A percentile compares a stretch with the other conserved stretches of the same genome.
These are phyloP conservation scores for Tremella fuciformis DNA, from an alignment of 768 basidiomycete genomes.

Conservation along the genomic window DNA sequence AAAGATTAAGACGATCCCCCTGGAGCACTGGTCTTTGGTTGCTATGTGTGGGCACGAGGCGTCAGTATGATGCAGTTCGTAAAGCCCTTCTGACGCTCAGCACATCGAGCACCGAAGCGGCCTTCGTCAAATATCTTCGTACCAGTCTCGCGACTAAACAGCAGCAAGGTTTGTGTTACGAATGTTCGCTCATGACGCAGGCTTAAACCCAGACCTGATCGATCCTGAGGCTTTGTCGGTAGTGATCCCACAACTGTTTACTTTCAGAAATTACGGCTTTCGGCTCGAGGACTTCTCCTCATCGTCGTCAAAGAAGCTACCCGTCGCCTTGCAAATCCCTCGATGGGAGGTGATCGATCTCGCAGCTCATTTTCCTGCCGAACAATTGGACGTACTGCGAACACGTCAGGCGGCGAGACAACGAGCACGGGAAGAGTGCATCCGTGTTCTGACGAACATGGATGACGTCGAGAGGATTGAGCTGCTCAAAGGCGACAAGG, in stretches of 20 bases:
- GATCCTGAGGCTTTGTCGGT: conserved; percentile 15
- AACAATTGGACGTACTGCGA: conserved; percentile 14
- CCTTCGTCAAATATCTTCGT: conserved; percentile 30
- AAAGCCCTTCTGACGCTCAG: conserved; percentile 11
- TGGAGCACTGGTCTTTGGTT: conserved; percentile 28
- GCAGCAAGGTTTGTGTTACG: conserved; percentile 13
- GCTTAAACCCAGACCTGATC: conserved; percentile 24
- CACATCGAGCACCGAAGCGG: conserved; percentile 17
- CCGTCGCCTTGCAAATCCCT: conserved; percentile 32
- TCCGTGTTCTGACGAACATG: conserved; percentile 28
- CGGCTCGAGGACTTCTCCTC: conserved; percentile 29
- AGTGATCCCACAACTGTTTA: conserved; percentile 33
- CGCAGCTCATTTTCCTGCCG: conserved; percentile 20
- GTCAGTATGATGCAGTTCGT: conserved; percentile 19
- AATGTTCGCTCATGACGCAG: neutral
- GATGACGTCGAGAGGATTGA: conserved; percentile 38
- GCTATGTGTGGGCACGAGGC: conserved; percentile 36
- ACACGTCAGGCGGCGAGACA: conserved; percentile 20
- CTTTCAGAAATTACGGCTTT: conserved; percentile 33
- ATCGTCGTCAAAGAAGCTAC: conserved; percentile 28
- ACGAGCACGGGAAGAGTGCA: conserved; percentile 25
- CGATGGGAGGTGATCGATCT: conserved; percentile 40
- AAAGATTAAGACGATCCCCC: conserved; percentile 23
- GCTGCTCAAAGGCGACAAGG: conserved; percentile 27
- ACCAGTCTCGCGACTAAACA: conserved; percentile 22